Evolutionary conservation across 306 rosid species (phyloP).

Genomic region (Casuarina cunninghamiana): DNA sequence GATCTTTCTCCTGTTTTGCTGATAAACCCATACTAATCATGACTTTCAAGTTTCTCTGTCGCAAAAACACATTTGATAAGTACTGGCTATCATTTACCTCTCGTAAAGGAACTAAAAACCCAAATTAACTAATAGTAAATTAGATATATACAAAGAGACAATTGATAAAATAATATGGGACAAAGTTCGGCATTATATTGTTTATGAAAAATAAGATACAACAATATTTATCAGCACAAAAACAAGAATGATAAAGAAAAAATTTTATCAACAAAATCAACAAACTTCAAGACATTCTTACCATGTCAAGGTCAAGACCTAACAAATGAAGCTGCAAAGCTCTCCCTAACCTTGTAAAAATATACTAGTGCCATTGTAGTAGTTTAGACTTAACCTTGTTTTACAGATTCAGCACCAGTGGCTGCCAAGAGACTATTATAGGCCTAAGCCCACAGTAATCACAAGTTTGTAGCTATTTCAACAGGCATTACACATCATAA

Average conservation of each 20-base stretch:
- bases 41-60: conserved; percentile 86
- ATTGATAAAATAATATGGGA: background rate
- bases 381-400: background rate
- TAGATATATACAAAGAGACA: background rate
- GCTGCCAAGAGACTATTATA: background rate
- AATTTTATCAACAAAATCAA: conserved; percentile 13
- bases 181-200: background rate
- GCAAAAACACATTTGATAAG: conserved; percentile 36
- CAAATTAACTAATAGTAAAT: background rate
- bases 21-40: conserved; percentile 90
- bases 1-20: conserved; percentile 88
- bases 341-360: background rate
- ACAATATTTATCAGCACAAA: conserved; percentile 4
- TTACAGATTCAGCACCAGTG: conserved; percentile 6
- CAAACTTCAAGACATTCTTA: conserved; percentile 15
- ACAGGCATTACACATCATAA: conserved; percentile 5
- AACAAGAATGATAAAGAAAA: background rate
- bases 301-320: conserved; percentile 19
- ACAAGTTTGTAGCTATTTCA: background rate
- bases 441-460: background rate
- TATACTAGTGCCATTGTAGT: background rate
- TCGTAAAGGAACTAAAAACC: background rate
- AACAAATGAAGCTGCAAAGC: background rate
- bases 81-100: conserved; percentile 15
- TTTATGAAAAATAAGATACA: background rate